Base-by-base conservation (phyloP, 768 basidiomycete species). In the Mrakia blollopis region DNA sequence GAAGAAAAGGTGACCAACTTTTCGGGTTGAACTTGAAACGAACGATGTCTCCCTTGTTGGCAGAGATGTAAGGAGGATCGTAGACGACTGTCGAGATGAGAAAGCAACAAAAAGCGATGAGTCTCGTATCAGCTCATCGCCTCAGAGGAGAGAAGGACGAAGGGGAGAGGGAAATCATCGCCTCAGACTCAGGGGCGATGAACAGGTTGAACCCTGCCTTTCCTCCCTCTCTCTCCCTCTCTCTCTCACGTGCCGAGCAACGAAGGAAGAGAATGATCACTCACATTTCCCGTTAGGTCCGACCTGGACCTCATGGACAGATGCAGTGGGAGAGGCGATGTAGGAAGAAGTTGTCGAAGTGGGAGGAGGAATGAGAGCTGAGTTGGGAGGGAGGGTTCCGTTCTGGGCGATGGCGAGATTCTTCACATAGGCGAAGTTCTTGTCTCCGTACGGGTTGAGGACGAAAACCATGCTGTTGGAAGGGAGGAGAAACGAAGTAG, bases 281-380 rank as follows among this genome's bases (percentile, higher is more conserved):
- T 61, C 62, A 63, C n/a, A 63, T 32, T 63, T 63, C 18, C 62
- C 62, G 62, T 37, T 37, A 9, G 62, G 62, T 63, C 62, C 62
- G 30, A 63, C 62, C 62, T 63, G 30, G 23, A 63, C 62, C 16
- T 63, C 35, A 37, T 63, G 62, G 32, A 63, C 32, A 57, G 57
- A n/a, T 6, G 57, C 23, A 57, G 25, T 28, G 62, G 35, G 18
- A 32, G 30, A 30, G 16, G 30, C 62, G 30, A 16, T 13, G 30
- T n/a, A 25, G 21, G 62, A 30, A 6, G n/a, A n/a, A 32, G 32
- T 18, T 14, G 62, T 39, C 25, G 25, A 25, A 5, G 65, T 13
- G 13, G 65, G 8, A 41, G 65, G 35, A 9, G 65, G 35, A 21
- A 16, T n/a, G 16, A 25, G 35, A n/a, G 65, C 35, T 18, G 47